A percentile compares a stretch with the other conserved stretches of the same genome.
Conservation (phyloP, 1,284 basidiomycete species). For the Moesziomyces globuligerus region DNA sequence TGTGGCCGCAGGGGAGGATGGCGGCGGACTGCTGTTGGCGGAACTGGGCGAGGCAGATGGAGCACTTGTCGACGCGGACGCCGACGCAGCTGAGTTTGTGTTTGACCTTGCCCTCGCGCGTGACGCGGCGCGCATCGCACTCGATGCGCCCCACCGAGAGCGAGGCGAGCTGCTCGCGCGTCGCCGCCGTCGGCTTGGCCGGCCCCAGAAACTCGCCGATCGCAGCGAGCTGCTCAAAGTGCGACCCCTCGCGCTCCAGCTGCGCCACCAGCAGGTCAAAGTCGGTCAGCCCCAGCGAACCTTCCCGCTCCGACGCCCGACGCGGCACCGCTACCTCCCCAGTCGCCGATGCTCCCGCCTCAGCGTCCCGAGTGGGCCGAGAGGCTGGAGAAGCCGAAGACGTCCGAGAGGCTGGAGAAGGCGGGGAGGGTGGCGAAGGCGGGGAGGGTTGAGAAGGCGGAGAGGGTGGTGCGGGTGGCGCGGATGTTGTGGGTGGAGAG, state of each 20-base stretch:
- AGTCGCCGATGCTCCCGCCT: no score
- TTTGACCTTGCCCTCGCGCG: constrained; percentile 78
- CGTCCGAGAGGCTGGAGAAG: no score
- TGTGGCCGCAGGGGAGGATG: constrained; percentile 77
- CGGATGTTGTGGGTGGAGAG: no score
- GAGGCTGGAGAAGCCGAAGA: no score
- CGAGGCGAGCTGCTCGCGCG: constrained; percentile 60
- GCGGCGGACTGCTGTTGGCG: constrained; percentile 73
- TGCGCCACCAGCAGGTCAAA: constrained; percentile 62
- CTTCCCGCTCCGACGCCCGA: background rate
- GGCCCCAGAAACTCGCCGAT: constrained; percentile 76
- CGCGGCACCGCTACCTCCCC: no score
- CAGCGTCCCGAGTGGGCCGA: no score
- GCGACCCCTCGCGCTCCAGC: constrained; percentile 41
- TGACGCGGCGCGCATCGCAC: constrained; percentile 75
- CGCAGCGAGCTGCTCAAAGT: constrained; percentile 71
- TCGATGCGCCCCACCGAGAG: constrained; percentile 75
- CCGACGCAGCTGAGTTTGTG: constrained; percentile 80
- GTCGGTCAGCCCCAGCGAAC: constrained; percentile 54
- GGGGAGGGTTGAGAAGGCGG: no score
- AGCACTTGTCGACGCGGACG: constrained; percentile 78
- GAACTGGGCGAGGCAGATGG: constrained; percentile 82
- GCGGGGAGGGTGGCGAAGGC: no score
- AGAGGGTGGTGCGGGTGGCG: no score
- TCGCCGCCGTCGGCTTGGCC: constrained; percentile 68